Conservation (phyloP, 2,329 filamentous ascomycete genomes). For the Coleophoma cylindrospora region DNA sequence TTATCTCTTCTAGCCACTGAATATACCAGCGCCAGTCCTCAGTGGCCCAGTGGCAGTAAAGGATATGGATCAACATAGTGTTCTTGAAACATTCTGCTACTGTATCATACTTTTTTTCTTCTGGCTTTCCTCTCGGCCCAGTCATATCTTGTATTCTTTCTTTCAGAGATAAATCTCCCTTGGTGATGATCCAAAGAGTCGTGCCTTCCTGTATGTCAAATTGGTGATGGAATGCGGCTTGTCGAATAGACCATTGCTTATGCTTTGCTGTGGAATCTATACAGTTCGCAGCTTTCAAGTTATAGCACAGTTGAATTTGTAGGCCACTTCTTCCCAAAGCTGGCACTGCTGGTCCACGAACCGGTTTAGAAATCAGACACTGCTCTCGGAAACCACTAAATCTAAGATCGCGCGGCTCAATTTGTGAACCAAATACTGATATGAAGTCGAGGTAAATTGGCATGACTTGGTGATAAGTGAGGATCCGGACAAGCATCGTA, state of each 20-base stretch:
- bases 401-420: no score
- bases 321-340: conserved; percentile 15
- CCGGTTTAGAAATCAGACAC: neutral
- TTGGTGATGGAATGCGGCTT: conserved; percentile 21
- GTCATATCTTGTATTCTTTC: conserved; percentile 27
- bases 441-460: no score
- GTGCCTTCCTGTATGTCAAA: conserved; percentile 23
- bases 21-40: conserved; percentile 39
- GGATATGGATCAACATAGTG: conserved; percentile 30
- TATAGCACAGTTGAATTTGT: conserved; percentile 21
- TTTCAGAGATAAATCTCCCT: conserved; percentile 26
- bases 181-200: conserved; percentile 35
- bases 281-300: conserved; percentile 17
- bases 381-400: no score
- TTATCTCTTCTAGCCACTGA: conserved; percentile 29
- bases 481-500: no score
- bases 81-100: conserved; percentile 29
- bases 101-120: conserved; percentile 27
- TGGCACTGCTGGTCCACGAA: conserved; percentile 6
- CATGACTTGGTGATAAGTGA: no score
- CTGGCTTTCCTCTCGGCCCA: conserved; percentile 19
- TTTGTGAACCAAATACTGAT: no score
- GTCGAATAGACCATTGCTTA: conserved; percentile 17
- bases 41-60: conserved; percentile 33
- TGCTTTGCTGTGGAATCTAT: neutral